Percentiles rank a stretch among this genome's conserved stretches.
phyloP scores from a whole-genome alignment of 75 land plant species.

The Chamaecyparis obtusa region DNA sequence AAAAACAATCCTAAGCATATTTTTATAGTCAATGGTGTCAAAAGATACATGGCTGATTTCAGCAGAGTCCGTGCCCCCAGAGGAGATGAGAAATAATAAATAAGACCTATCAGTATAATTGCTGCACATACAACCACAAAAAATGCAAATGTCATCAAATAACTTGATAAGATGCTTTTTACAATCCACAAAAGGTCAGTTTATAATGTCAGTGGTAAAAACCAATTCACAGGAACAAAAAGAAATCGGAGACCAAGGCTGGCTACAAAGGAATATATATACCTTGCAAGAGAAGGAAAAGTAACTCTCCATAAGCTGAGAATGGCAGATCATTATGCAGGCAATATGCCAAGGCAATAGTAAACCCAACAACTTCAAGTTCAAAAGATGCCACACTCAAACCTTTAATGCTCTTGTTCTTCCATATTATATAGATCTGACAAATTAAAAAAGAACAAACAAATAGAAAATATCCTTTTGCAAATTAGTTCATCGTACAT shows the following conservation, averaged over 20 bases:
- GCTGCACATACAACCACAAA: slow-evolving; percentile 42
- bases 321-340: slow-evolving; percentile 81
- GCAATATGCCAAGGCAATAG: slow-evolving; percentile 91
- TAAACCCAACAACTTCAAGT: slow-evolving; percentile 92
- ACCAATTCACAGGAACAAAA: not conserved
- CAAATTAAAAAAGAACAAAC: slow-evolving; percentile 13
- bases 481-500: not conserved
- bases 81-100: slow-evolving; percentile 70
- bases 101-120: slow-evolving; percentile 64
- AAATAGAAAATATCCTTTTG: not conserved
- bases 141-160: not conserved
- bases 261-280: not conserved
- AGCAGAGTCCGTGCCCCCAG: slow-evolving; percentile 47
- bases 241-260: not conserved
- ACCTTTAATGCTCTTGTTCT: slow-evolving; percentile 72
- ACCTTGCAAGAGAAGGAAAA: slow-evolving; percentile 86
- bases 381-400: slow-evolving; percentile 83
- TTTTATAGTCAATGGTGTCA: not conserved
- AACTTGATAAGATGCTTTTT: not conserved
- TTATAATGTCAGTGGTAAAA: not conserved
- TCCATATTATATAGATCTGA: slow-evolving; percentile 84
- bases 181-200: not conserved
- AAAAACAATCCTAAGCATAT: not conserved
- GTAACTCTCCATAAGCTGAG: slow-evolving; percentile 91
- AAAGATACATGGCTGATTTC: slow-evolving; percentile 78